Evolutionary conservation across 345 rosid genomes (phyloP), one percentile per base, ranked within the genome.

Genomic region (Firmiana major): DNA sequence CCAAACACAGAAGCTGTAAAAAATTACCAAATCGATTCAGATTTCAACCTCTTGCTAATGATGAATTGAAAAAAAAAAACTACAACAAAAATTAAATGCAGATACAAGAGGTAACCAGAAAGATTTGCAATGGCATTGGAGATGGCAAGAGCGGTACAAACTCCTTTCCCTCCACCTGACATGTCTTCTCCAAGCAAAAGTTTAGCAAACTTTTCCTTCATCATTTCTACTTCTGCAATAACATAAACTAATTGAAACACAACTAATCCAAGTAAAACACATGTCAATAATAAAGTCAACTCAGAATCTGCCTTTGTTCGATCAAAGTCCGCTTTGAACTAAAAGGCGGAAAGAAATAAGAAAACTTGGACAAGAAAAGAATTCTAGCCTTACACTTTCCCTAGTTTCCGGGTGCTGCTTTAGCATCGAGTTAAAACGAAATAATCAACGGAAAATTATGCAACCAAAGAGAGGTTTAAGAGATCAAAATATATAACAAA

Each of bases 81-180:
- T 21, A 34, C n/a, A 40, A 28, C 38, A 12, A 15, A 12, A 15
- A 15, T 19, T 22, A 31, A 40, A 63, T 75, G 17, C 63, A 12
- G 22, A 59, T 15, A 13, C 31, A 73, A 81, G 51, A 19, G 51
- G 85, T 75, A 57, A 92, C 97, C 97, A 76, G 98, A 96, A 76
- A 96, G 98, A 79, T 96, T 93, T 60, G 99, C 93, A 77, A 93
- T 93, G 78, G 98, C 98, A 80, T 96, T 93, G 48, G 97, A 96
- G 81, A 96, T 93, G 38, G 99, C 97, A 6, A 84, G 85, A 60
- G 90, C 88, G 5, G 88, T 82, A 60, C 84, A 78, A 71, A 81
- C 83, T 54, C 88, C 88, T 22, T 84, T 85, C 4, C 88, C 83
- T 60, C 87, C 87, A 21, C 90, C 90, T 5, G 87, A 87, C 90